Percentiles rank a stretch among this genome's conserved stretches.
phyloP scores from a whole-genome alignment of 345 rosid species.

The Euphorbia tirucalli region DNA sequence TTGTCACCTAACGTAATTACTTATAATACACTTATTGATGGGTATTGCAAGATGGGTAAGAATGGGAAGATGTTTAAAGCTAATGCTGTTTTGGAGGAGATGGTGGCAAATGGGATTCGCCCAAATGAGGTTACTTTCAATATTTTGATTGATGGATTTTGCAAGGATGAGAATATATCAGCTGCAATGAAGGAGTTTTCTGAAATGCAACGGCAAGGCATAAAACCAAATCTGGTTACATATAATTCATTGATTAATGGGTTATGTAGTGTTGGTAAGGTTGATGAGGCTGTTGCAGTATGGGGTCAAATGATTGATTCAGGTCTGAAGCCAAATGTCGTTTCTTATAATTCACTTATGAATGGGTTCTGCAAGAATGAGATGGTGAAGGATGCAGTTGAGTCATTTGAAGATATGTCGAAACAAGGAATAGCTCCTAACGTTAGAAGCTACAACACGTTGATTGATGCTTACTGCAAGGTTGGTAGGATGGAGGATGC shows the following conservation, averaged over 20 bases:
- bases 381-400: conserved; percentile 55
- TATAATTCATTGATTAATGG: conserved; percentile 62
- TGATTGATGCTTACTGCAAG: conserved; percentile 74
- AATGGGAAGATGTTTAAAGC: conserved; percentile 76
- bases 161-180: conserved; percentile 57
- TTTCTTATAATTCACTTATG: conserved; percentile 65
- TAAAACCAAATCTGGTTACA: conserved; percentile 52
- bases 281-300: conserved; percentile 51
- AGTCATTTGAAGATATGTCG: conserved; percentile 41
- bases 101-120: conserved; percentile 47
- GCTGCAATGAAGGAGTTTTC: conserved; percentile 56
- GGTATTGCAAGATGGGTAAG: conserved; percentile 65
- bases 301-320: conserved; percentile 50
- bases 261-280: conserved; percentile 45
- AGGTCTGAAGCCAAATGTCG: conserved; percentile 49
- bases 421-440: conserved; percentile 44
- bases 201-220: conserved; percentile 67
- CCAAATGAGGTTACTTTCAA: conserved; percentile 65
- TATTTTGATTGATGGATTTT: conserved; percentile 75
- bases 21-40: conserved; percentile 66
- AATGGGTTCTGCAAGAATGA: conserved; percentile 67
- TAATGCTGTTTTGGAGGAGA: conserved; percentile 61
- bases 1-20: conserved; percentile 50
- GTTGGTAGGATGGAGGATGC: conserved; percentile 54
- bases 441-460: conserved; percentile 52